phyloP scores from a whole-genome alignment of 2,329 filamentous ascomycete genomes.

The Aureobasidium musti region DNA sequence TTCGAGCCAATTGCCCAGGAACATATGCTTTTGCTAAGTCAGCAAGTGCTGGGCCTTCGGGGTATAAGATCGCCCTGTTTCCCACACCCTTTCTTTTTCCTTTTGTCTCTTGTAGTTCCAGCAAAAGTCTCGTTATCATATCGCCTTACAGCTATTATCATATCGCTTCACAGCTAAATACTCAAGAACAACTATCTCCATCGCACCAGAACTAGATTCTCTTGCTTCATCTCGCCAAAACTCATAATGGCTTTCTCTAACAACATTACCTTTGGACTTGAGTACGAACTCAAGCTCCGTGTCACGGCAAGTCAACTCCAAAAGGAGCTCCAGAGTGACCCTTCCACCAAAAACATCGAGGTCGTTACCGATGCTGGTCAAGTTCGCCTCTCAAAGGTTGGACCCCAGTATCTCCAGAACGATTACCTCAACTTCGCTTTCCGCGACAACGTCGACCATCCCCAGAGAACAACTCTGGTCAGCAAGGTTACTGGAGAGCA shows the following conservation, averaged over 20 bases:
- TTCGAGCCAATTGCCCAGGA: background rate
- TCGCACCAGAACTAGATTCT: background rate
- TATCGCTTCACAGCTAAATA: background rate
- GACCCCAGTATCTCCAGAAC: conserved; percentile 9
- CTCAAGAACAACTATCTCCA: background rate
- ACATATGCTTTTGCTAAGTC: background rate
- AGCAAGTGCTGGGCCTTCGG: background rate
- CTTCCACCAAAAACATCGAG: background rate
- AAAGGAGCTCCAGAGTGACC: background rate
- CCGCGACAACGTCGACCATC: background rate
- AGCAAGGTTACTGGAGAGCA: background rate
- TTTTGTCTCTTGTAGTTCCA: conserved; percentile 6
- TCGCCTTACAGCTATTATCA: conserved; percentile 1
- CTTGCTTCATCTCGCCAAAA: background rate
- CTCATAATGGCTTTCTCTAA: conserved; percentile 10
- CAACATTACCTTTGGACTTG: conserved; percentile 1
- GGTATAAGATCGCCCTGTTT: background rate
- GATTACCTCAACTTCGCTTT: conserved; percentile 14
- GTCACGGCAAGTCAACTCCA: background rate
- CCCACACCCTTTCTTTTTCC: background rate
- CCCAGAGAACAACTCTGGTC: conserved; percentile 9
- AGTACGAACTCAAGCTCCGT: conserved; percentile 18
- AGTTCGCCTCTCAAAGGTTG: background rate
- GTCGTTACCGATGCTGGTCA: background rate
- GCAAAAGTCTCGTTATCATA: conserved; percentile 11